phyloP scores from a whole-genome alignment of 805 yeast species.

The Barnettozyma siamensis region DNA sequence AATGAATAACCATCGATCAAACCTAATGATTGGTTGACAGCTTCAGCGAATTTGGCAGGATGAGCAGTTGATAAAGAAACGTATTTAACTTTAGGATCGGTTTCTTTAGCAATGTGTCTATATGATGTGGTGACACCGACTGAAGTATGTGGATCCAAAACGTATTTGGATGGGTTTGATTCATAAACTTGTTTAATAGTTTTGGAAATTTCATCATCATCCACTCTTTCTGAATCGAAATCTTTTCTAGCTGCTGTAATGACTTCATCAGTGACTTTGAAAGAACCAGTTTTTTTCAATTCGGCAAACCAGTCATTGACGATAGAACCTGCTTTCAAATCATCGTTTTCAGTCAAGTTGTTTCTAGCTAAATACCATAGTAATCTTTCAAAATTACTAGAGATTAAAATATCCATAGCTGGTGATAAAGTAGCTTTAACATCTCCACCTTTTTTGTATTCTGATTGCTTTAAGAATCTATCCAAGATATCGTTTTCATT shows the following conservation, averaged over 20 bases:
- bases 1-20: conserved; percentile 72
- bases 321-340: conserved; percentile 64
- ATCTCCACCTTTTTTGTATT: conserved; percentile 66
- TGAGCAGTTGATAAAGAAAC: conserved; percentile 94
- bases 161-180: conserved; percentile 57
- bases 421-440: conserved; percentile 92
- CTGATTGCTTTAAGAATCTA: conserved; percentile 84
- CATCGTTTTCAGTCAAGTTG: conserved; percentile 46
- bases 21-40: conserved; percentile 75
- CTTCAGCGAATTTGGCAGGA: conserved; percentile 97
- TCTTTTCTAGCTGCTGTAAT: conserved; percentile 59
- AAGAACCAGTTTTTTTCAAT: conserved; percentile 71
- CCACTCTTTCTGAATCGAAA: conserved; percentile 75
- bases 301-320: conserved; percentile 73
- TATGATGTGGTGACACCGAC: conserved; percentile 85
- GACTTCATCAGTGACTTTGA: conserved; percentile 60
- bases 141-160: conserved; percentile 94
- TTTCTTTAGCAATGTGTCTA: conserved; percentile 44
- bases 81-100: conserved; percentile 36
- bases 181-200: conserved; percentile 70
- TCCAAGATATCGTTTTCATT: conserved; percentile 93
- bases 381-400: conserved; percentile 94
- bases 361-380: conserved; percentile 90
- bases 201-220: conserved; percentile 68
- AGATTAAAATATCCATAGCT: conserved; percentile 96